These are phyloP conservation scores for Phytophthora tentaculata DNA, from an alignment of 352 stramenopile species.

Conservation along the genomic window DNA sequence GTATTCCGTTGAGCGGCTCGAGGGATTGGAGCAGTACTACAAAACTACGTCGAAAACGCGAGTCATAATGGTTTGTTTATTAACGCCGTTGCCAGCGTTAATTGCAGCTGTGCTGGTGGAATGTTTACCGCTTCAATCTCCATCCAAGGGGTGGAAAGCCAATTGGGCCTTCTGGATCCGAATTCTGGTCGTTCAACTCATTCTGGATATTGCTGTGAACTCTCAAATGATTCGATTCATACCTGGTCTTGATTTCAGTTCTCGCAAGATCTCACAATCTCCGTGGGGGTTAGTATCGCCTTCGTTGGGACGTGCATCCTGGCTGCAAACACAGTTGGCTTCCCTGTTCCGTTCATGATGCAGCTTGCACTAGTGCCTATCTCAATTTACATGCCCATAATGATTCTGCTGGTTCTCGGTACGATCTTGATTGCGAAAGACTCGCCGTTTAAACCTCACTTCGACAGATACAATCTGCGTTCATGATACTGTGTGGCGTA, in stretches of 20 bases:
- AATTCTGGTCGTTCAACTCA: neutral
- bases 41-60: slow-evolving; percentile 15
- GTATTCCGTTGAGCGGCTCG: slow-evolving; percentile 25
- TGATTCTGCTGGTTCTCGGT: slow-evolving; percentile 3
- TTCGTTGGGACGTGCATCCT: neutral
- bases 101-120: slow-evolving; percentile 16
- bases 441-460: slow-evolving; percentile 2
- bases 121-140: slow-evolving; percentile 19
- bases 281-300: too few relatives aligned
- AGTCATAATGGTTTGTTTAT: slow-evolving; percentile 8
- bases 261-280: neutral
- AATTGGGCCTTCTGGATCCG: slow-evolving; percentile 33
- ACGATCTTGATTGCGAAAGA: neutral
- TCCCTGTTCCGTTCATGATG: slow-evolving; percentile 18
- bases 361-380: neutral
- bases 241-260: slow-evolving; percentile 7
- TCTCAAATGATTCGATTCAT: slow-evolving; percentile 9
- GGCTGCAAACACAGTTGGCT: slow-evolving; percentile 5
- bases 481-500: slow-evolving; percentile 10
- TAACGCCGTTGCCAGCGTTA: slow-evolving; percentile 16
- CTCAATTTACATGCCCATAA: neutral
- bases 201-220: slow-evolving; percentile 1
- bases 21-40: slow-evolving; percentile 23
- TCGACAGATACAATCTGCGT: slow-evolving; percentile 5
- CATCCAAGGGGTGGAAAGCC: slow-evolving; percentile 21